These are phyloP conservation scores for Ustilago nuda DNA, from an alignment of 1,284 basidiomycete species.

Conservation along the genomic window DNA sequence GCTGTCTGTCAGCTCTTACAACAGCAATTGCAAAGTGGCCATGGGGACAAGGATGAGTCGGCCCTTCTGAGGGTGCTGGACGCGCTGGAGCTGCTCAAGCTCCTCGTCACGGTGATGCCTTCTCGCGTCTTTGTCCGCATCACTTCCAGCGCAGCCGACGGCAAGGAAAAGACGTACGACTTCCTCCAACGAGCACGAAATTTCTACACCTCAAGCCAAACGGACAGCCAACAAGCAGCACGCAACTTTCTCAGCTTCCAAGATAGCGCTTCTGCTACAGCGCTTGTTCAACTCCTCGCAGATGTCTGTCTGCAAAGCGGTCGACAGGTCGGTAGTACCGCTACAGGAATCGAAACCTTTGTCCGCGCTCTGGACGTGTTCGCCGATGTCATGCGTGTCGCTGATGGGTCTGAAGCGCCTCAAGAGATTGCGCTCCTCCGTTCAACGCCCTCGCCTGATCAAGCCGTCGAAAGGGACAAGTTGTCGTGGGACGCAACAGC, in stretches of 20 bases:
- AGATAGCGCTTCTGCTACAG: slow-evolving; percentile 24
- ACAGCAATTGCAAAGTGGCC: slow-evolving; percentile 5
- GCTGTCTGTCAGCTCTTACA: slow-evolving; percentile 39
- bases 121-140: slow-evolving; percentile 55
- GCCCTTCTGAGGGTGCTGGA: slow-evolving; percentile 19
- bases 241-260: slow-evolving; percentile 48
- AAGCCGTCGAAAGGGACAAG: slow-evolving; percentile 14
- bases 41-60: not conserved
- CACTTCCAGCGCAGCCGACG: not conserved
- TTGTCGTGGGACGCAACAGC: slow-evolving; percentile 34
- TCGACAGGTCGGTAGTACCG: not conserved
- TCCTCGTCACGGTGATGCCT: slow-evolving; percentile 53
- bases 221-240: slow-evolving; percentile 47
- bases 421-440: slow-evolving; percentile 33
- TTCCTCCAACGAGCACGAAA: slow-evolving; percentile 35
- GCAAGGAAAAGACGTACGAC: slow-evolving; percentile 9
- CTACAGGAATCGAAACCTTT: slow-evolving; percentile 23
- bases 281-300: slow-evolving; percentile 33
- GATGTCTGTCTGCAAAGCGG: slow-evolving; percentile 26
- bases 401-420: slow-evolving; percentile 35
- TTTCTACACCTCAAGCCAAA: slow-evolving; percentile 50
- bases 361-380: slow-evolving; percentile 48
- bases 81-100: slow-evolving; percentile 47
- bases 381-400: slow-evolving; percentile 44
- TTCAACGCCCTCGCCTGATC: not conserved